These are phyloP conservation scores for Malus hybrid DNA, from an alignment of 331 rosid genomes.

Conservation along the genomic window DNA sequence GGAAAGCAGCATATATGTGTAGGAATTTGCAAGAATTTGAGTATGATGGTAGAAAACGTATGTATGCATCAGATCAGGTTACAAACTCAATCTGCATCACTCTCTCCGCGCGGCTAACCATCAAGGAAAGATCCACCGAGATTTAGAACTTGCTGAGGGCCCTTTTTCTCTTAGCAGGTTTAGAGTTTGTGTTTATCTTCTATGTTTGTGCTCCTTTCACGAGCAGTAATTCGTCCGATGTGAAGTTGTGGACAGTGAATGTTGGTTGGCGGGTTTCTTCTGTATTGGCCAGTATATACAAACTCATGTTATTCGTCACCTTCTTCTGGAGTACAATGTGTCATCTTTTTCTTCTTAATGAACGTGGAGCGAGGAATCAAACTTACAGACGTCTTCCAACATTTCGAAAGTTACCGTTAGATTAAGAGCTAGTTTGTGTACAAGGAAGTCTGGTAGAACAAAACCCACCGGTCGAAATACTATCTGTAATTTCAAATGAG, in stretches of 20 bases:
- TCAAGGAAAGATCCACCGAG: neutral
- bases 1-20: neutral
- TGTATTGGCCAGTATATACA: neutral
- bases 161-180: neutral
- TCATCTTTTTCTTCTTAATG: neutral
- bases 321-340: neutral
- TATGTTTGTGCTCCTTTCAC: neutral
- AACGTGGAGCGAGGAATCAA: neutral
- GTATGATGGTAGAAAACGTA: neutral
- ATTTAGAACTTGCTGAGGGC: neutral
- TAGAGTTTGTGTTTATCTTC: neutral
- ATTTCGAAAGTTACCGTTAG: neutral
- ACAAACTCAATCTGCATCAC: neutral
- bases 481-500: neutral
- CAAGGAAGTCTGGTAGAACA: neutral
- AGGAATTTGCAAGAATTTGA: neutral
- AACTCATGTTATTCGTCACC: neutral
- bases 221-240: neutral
- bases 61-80: neutral
- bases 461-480: neutral
- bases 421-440: neutral
- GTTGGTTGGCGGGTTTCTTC: neutral
- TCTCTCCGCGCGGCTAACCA: neutral
- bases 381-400: neutral
- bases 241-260: neutral